Base-by-base conservation (phyloP, 331 rosid genomes). In the Phaseolus coccineus region DNA sequence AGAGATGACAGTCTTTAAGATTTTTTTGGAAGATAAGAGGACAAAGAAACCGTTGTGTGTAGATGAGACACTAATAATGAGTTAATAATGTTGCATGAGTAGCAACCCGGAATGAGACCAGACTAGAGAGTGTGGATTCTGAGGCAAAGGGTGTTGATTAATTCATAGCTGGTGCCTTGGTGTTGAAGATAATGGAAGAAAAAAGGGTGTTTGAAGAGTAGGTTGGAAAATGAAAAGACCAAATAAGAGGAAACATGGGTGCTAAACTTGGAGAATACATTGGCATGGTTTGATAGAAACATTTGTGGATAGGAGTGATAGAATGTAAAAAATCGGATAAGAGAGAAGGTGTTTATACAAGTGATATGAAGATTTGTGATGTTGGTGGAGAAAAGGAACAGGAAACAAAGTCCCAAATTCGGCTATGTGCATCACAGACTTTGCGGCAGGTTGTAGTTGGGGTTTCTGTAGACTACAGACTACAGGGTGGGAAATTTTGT, bases 251-350 rank as follows among this genome's bases (percentile, higher is more conserved):
- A 77, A 81, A 83, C 57, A 52, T 68, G 71, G 86, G 19, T 58
- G 68, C 88, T 86, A 66, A 81, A 89, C 62, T 85, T 90, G 86
- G 92, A 92, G 82, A 85, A 89, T 74, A 83, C 65, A 81, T 83
- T 88, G 76, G 80, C 77, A 75, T 84, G 84, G 81, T 81, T 88
- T 87, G 89, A 80, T 42, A 47, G 39, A 79, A 15, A 44, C 90
- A 86, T 90, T 85, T 87, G 92, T 86, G 92, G 91, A 59, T 77
- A 66, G 50, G 56, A 62, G 39, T 53, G 6, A 12, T 37, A 7
- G 61, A 79, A 69, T 81, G 68, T 30, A 6, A 62, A 62, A 62
- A 28, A 59, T 59, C 4, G 40, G 22, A 59, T 28, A 28, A 53
- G 59, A 66, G 53, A 40, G n/a, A 69, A 44, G 8, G 7, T 13